Conservation (phyloP, 2,329 filamentous ascomycete species). For the Fusarium chuoi region DNA sequence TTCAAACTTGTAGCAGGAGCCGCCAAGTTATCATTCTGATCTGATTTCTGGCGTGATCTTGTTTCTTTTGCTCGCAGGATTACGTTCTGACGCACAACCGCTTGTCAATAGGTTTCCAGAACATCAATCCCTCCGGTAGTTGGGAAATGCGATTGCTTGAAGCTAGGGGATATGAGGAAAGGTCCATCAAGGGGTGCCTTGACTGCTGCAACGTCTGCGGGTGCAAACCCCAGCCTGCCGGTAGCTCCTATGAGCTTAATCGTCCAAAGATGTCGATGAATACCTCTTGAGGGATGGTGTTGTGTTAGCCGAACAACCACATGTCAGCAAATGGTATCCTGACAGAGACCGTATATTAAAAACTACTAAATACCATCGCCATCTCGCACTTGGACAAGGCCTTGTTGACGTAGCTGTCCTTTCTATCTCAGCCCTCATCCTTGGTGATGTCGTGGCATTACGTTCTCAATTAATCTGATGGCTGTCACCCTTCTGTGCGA, state of each 20-base stretch:
- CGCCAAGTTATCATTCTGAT: conserved; percentile 21
- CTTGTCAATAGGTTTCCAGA: background rate
- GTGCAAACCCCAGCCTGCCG: conserved; percentile 38
- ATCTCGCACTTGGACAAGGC: background rate
- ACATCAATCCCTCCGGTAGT: conserved; percentile 13
- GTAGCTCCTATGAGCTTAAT: conserved; percentile 42
- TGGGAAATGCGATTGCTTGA: conserved; percentile 24
- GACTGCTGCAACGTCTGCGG: conserved; percentile 31
- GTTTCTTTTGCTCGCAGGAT: conserved; percentile 25
- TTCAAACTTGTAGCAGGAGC: conserved; percentile 22
- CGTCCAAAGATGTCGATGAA: conserved; percentile 32
- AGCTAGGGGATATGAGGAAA: conserved; percentile 42
- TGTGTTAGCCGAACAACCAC: conserved; percentile 17
- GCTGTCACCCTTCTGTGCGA: background rate
- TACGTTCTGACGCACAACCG: conserved; percentile 12
- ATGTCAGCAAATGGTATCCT: background rate
- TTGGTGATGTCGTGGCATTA: background rate
- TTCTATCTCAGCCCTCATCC: background rate
- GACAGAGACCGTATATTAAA: background rate
- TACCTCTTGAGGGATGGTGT: conserved; percentile 38
- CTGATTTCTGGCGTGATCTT: conserved; percentile 35
- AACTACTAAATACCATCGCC: background rate
- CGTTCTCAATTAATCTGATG: background rate
- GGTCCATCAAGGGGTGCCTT: conserved; percentile 27
- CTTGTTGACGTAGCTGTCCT: no score